Percentiles rank a stretch among this genome's conserved stretches.
Conservation (phyloP, 257 asterid species). For the Linaria vulgaris region DNA sequence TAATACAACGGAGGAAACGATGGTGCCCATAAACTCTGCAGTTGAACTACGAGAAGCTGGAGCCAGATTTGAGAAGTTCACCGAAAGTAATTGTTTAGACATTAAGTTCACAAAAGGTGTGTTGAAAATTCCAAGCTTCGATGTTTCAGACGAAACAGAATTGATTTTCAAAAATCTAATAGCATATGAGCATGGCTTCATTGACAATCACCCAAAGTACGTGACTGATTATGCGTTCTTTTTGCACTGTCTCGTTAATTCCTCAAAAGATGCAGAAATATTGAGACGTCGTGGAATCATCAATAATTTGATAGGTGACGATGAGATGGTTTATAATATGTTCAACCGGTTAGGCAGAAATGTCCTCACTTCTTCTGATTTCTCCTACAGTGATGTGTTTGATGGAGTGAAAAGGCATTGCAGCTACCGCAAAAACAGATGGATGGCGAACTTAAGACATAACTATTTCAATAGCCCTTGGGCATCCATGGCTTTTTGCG, state of each 20-base stretch:
- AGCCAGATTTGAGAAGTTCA: conserved; percentile 17
- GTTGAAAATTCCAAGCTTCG: conserved; percentile 29
- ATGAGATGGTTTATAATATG: conserved; percentile 29
- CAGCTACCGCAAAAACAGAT: no score
- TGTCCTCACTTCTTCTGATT: conserved; percentile 13
- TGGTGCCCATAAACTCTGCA: conserved; percentile 28
- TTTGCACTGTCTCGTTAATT: conserved; percentile 30
- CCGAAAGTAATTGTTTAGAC: conserved; percentile 18
- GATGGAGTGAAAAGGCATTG: no score
- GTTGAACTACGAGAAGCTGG: conserved; percentile 36
- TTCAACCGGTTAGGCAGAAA: conserved; percentile 35
- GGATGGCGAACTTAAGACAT: no score
- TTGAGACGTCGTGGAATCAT: conserved; percentile 28
- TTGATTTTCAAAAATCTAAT: conserved; percentile 33
- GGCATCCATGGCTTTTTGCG: no score
- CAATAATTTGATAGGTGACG: conserved; percentile 32
- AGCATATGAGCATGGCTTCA: conserved; percentile 29
- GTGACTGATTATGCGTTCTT: conserved; percentile 34
- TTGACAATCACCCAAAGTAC: conserved; percentile 26
- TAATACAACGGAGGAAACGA: conserved; percentile 7
- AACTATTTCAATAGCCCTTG: no score
- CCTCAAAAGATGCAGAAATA: conserved; percentile 25
- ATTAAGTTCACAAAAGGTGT: conserved; percentile 34
- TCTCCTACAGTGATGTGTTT: no score
- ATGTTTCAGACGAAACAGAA: conserved; percentile 35